These are phyloP conservation scores for Rhizomucor miehei DNA, from an alignment of 371 early-diverging fungal species.

Conservation along the genomic window DNA sequence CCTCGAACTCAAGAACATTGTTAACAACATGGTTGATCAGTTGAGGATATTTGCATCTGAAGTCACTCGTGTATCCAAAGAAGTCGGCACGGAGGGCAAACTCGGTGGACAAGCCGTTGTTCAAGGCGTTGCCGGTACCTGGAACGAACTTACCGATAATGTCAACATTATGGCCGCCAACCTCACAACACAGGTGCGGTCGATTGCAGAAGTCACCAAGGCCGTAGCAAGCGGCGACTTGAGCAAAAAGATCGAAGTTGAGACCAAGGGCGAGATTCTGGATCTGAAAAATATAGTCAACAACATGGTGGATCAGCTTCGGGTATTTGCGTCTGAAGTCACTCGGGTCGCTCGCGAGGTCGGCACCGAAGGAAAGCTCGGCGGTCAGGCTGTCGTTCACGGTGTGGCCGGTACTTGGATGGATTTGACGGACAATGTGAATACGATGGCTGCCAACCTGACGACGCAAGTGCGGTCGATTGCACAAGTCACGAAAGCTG, in stretches of 20 bases:
- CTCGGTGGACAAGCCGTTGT: conserved; percentile 47
- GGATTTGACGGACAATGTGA: conserved; percentile 37
- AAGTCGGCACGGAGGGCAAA: conserved; percentile 34
- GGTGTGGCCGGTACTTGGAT: conserved; percentile 42
- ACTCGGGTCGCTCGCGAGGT: conserved; percentile 64
- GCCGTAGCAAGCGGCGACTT: conserved; percentile 42
- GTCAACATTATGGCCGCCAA: conserved; percentile 28
- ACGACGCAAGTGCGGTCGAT: conserved; percentile 53
- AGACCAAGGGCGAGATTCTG: conserved; percentile 36
- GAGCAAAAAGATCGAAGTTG: conserved; percentile 25
- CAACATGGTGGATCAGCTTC: conserved; percentile 51
- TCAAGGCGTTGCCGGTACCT: conserved; percentile 49
- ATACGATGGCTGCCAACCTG: conserved; percentile 41
- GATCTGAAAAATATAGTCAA: conserved; percentile 44
- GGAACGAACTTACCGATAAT: conserved; percentile 44
- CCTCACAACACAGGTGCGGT: conserved; percentile 21
- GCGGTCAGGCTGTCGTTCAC: conserved; percentile 30
- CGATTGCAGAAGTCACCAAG: conserved; percentile 22
- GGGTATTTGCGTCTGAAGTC: conserved; percentile 58
- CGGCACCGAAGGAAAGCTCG: conserved; percentile 56
- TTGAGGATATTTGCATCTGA: conserved; percentile 32
- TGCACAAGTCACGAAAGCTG: conserved; percentile 22
- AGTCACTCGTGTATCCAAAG: conserved; percentile 40
- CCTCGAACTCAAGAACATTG: conserved; percentile 29
- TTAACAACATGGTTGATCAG: conserved; percentile 27